Evolutionary conservation across 768 basidiomycete genomes (phyloP).

Genomic region (Naganishia vaughanmartiniae): DNA sequence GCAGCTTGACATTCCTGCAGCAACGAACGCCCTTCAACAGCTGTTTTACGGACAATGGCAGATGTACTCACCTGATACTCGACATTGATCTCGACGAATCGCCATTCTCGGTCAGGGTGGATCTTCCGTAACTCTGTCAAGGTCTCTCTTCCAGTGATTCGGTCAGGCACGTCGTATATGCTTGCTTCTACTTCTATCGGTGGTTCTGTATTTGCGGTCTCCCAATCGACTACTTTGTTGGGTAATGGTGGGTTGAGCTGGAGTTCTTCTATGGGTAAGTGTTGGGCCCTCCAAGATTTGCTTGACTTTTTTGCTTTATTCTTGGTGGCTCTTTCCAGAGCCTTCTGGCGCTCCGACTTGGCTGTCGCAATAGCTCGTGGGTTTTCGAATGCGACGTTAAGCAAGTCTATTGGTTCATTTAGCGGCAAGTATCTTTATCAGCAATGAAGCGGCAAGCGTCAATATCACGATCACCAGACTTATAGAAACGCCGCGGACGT

Average conservation of each 20-base stretch:
- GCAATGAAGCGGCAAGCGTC: background rate
- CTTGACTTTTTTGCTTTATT: conserved; percentile 54
- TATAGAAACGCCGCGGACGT: conserved; percentile 34
- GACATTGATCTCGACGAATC: conserved; percentile 87
- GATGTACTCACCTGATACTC: conserved; percentile 63
- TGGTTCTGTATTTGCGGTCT: background rate
- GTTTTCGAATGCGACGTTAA: conserved; percentile 95
- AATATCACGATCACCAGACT: background rate
- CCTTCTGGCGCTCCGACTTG: conserved; percentile 9
- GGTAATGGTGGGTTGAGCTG: background rate
- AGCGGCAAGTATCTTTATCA: conserved; percentile 64
- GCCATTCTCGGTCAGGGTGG: conserved; percentile 81
- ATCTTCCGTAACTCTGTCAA: conserved; percentile 70
- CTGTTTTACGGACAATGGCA: background rate
- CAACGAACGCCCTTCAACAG: background rate
- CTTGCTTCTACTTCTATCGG: conserved; percentile 6
- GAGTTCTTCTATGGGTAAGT: background rate
- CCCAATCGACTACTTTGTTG: background rate
- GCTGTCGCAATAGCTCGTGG: conserved; percentile 67
- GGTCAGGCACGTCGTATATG: conserved; percentile 80
- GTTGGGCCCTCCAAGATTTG: background rate
- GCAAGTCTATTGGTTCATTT: conserved; percentile 80
- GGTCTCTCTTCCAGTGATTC: conserved; percentile 74
- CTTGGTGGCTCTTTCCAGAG: conserved; percentile 50
- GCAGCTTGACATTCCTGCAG: conserved; percentile 66